Percentiles rank a stretch among this genome's conserved stretches.
phyloP scores from a whole-genome alignment of 352 stramenopile species.

The Pythium vanterpoolii region DNA sequence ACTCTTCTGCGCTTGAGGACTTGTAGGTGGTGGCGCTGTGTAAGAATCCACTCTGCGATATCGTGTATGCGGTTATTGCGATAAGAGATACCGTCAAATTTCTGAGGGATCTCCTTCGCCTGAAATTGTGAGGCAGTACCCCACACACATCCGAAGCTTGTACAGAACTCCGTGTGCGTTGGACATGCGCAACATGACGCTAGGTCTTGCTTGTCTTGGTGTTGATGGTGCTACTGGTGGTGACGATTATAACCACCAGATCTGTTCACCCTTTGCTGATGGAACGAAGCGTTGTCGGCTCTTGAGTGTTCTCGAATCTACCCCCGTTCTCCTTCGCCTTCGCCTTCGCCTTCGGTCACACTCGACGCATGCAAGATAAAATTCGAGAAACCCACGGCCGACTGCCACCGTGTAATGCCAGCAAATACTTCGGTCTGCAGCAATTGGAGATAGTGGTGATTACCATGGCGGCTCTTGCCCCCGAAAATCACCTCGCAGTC shows the following conservation, averaged over 20 bases:
- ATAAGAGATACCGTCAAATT: no score
- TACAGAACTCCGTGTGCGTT: no score
- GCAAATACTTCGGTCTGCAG: conserved; percentile 65
- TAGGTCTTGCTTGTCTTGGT: not conserved
- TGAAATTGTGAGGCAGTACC: no score
- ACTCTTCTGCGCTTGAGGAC: no score
- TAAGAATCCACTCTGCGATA: no score
- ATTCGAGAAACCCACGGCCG: conserved; percentile 37
- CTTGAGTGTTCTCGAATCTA: not conserved
- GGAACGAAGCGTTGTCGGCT: not conserved
- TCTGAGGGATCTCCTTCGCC: no score
- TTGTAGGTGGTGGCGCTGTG: no score
- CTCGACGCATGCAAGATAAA: conserved; percentile 5
- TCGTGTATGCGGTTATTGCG: no score
- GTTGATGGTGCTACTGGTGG: no score
- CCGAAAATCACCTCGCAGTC: conserved; percentile 68
- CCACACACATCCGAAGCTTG: no score
- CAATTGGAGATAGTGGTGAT: conserved; percentile 54
- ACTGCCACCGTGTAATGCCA: conserved; percentile 63
- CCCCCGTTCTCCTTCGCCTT: not conserved
- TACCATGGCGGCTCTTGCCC: conserved; percentile 45
- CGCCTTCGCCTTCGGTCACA: not conserved
- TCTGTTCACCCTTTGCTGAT: no score
- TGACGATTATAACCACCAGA: no score
- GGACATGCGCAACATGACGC: not conserved